Percentiles rank a stretch among this genome's conserved stretches.
Evolutionary conservation across 192 early-diverging fungal genomes (phyloP).

Genomic region (Entophlyctis luteolus): DNA sequence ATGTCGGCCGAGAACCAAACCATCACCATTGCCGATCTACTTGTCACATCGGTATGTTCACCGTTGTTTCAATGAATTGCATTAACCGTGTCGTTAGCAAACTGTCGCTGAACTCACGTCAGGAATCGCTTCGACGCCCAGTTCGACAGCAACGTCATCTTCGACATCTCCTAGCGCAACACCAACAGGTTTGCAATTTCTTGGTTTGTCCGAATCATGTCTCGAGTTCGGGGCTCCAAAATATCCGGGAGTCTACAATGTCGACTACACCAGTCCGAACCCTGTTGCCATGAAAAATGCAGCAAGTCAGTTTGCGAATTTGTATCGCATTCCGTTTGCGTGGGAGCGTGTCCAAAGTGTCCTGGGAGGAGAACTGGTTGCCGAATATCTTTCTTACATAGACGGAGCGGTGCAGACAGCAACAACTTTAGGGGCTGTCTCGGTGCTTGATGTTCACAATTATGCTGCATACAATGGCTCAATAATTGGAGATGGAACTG

Average conservation of each 20-base stretch:
- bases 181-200: neutral
- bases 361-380: conserved; percentile 7
- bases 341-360: conserved; percentile 24
- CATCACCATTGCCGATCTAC: too few relatives aligned
- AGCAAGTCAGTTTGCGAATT: neutral
- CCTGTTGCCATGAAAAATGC: neutral
- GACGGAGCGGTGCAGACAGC: conserved; percentile 2
- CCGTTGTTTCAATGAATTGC: too few relatives aligned
- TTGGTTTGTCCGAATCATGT: neutral
- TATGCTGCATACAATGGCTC: conserved; percentile 18
- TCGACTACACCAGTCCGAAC: neutral
- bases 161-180: too few relatives aligned
- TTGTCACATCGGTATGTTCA: too few relatives aligned
- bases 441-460: conserved; percentile 27
- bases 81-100: too few relatives aligned
- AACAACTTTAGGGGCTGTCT: conserved; percentile 2
- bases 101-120: too few relatives aligned
- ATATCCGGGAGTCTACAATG: neutral
- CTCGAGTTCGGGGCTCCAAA: neutral
- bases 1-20: too few relatives aligned
- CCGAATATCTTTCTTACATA: neutral
- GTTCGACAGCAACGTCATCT: too few relatives aligned
- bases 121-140: too few relatives aligned
- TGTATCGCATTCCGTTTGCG: conserved; percentile 24
- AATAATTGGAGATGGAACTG: conserved; percentile 3